Percentiles rank a stretch among this genome's conserved stretches.
Conservation (phyloP, 2,329 filamentous ascomycete genomes). For the Botrytis aclada region DNA sequence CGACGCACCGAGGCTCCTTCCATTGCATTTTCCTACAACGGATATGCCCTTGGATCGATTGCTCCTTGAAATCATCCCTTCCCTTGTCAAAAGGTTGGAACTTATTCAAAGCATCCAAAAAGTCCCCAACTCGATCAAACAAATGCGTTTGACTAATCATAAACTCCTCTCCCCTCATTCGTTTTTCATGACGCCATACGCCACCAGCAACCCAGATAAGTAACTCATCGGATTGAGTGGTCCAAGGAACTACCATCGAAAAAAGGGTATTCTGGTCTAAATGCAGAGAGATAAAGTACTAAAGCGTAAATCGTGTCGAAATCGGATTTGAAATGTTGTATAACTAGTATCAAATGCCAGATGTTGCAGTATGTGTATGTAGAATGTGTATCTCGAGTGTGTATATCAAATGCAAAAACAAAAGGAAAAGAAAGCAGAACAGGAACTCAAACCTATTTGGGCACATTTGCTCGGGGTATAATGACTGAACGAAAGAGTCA, state of each 20-base stretch:
- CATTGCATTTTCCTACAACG: no score
- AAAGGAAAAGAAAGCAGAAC: neutral
- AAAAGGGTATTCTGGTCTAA: neutral
- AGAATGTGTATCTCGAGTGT: neutral
- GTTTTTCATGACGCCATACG: neutral
- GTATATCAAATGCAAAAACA: neutral
- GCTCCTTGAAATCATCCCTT: no score
- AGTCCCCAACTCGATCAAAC: neutral
- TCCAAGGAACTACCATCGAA: neutral
- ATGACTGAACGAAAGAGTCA: neutral
- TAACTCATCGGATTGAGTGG: accelerated
- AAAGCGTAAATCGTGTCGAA: neutral
- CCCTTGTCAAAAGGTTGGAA: neutral
- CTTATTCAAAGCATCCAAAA: neutral
- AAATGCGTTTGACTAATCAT: no score
- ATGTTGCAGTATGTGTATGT: neutral
- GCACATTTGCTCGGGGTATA: neutral
- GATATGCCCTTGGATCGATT: no score
- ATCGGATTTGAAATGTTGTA: accelerated
- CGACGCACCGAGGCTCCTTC: no score
- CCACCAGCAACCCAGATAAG: neutral
- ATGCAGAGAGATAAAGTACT: neutral
- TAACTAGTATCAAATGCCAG: neutral
- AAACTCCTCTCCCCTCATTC: no score
- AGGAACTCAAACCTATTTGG: neutral